Percentiles rank a stretch among this genome's conserved stretches.
These are phyloP conservation scores for Picea abies DNA, from an alignment of 83 land plant species.

Conservation along the genomic window DNA sequence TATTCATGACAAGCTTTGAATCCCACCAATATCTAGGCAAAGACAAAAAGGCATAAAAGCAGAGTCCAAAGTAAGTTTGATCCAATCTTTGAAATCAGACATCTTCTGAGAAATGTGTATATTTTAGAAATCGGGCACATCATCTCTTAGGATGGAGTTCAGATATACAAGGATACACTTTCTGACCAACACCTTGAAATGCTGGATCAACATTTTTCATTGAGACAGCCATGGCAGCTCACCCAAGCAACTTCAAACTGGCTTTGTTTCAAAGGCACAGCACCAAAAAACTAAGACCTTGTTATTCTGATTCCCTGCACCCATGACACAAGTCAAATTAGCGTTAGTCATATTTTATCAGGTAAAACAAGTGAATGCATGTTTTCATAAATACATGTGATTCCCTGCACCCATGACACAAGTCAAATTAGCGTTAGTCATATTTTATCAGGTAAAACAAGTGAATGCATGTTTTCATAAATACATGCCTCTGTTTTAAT, in stretches of 20 bases:
- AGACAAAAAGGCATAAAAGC: background rate
- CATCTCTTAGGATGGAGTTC: background rate
- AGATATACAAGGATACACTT: slow-evolving; percentile 60
- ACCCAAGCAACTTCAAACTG: background rate
- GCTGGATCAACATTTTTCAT: slow-evolving; percentile 70
- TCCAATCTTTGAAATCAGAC: background rate
- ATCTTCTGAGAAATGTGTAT: background rate
- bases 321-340: no score
- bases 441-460: no score
- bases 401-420: no score
- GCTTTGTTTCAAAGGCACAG: no score
- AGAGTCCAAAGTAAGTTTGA: background rate
- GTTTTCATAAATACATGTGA: no score
- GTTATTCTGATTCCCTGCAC: no score
- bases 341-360: no score
- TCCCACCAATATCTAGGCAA: background rate
- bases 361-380: no score
- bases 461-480: no score
- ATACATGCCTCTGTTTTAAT: no score
- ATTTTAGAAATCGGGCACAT: background rate
- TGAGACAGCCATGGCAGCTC: slow-evolving; percentile 51
- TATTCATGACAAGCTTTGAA: background rate
- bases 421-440: no score
- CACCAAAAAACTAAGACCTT: no score
- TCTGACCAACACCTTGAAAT: slow-evolving; percentile 79